These are phyloP conservation scores for Trichoderma atrobrunneum DNA, from an alignment of 2,329 filamentous ascomycete genomes.

Conservation along the genomic window DNA sequence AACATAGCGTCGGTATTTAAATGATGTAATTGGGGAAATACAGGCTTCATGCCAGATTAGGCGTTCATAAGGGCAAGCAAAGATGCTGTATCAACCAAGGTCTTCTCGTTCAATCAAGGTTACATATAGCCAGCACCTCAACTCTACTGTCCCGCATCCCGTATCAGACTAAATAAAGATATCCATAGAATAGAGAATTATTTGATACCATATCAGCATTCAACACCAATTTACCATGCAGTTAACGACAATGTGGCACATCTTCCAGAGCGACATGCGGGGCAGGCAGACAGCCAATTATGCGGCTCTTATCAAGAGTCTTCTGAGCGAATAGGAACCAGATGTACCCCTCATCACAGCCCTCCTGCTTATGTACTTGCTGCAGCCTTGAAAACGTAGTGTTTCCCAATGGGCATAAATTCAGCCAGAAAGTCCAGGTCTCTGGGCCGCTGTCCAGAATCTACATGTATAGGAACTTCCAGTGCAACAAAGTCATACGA, in stretches of 20 bases:
- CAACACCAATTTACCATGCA: not conserved
- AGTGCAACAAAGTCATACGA: not conserved
- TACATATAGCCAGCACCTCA: too few species aligned
- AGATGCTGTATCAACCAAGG: too few species aligned
- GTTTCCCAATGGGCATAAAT: not conserved
- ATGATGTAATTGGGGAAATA: too few species aligned
- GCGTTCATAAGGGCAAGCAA: too few species aligned
- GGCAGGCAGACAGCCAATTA: not conserved
- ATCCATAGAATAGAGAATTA: not conserved
- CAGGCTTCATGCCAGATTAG: too few species aligned
- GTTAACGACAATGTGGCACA: not conserved
- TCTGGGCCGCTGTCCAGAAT: not conserved
- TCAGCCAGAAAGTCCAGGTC: not conserved
- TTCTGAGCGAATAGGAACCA: not conserved
- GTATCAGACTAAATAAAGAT: too few species aligned
- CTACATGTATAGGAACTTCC: not conserved
- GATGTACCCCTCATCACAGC: not conserved
- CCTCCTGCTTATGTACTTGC: not conserved
- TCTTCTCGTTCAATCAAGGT: too few species aligned
- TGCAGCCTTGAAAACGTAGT: not conserved
- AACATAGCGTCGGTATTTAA: too few species aligned
- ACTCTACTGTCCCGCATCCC: too few species aligned
- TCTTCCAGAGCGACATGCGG: not conserved
- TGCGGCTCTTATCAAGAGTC: not conserved
- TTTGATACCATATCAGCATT: not conserved